Evolutionary conservation across 2,329 filamentous ascomycete genomes (phyloP), one percentile per base, ranked within the genome.

Genomic region (Dothideomycetidae sp.): DNA sequence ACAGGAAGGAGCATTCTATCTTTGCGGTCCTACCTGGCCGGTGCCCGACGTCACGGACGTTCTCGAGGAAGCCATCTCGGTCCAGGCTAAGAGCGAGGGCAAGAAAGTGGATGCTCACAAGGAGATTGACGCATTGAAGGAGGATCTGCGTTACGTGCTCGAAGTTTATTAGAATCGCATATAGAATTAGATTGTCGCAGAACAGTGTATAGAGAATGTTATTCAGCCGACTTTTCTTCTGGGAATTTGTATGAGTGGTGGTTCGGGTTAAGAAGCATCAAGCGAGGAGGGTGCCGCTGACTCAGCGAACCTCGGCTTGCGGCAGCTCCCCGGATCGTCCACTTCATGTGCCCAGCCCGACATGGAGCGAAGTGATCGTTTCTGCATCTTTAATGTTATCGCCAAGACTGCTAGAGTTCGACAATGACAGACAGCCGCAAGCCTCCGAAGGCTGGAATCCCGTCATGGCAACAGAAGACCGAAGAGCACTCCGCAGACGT

Each of bases 161-260:
- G 90, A 98, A 66, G 90, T 96, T 39, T 96, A 96, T 62, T 96
- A 82, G n/a, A n/a, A n/a, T n/a, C n/a, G n/a, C n/a, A n/a, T n/a
- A n/a, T n/a, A n/a, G n/a, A n/a, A n/a, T n/a, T n/a, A n/a, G n/a
- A n/a, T n/a, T n/a, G n/a, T n/a, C n/a, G n/a, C n/a, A n/a, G n/a
- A n/a, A n/a, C n/a, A n/a, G n/a, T n/a, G n/a, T n/a, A n/a, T n/a
- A n/a, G n/a, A n/a, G n/a, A n/a, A n/a, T n/a, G n/a, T n/a, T n/a
- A n/a, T n/a, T n/a, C n/a, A n/a, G n/a, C n/a, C n/a, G n/a, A n/a
- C n/a, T n/a, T n/a, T n/a, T n/a, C n/a, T n/a, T n/a, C n/a, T n/a
- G n/a, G n/a, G n/a, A n/a, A n/a, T n/a, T n/a, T n/a, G n/a, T n/a
- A n/a, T n/a, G n/a, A n/a, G n/a, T n/a, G n/a, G n/a, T n/a, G n/a